These are phyloP conservation scores for Fraxinus sp. DNA, from an alignment of 305 asterid species.

Conservation along the genomic window DNA sequence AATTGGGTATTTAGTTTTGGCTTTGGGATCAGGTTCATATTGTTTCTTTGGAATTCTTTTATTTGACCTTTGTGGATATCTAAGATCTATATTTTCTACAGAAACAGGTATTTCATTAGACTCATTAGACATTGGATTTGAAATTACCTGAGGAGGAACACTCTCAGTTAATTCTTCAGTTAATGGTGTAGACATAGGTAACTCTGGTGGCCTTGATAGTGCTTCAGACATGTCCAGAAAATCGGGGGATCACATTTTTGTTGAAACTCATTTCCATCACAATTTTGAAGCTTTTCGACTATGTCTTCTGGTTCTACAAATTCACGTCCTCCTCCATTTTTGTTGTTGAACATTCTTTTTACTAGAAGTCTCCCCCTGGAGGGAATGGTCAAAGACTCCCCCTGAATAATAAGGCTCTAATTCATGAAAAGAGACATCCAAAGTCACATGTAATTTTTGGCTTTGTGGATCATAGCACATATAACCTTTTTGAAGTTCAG, in stretches of 20 bases:
- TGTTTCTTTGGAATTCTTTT: too few species aligned
- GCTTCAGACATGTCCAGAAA: not conserved
- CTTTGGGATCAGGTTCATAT: too few species aligned
- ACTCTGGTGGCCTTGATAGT: too few species aligned
- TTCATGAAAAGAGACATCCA: slow-evolving; percentile 10
- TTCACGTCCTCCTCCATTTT: not conserved
- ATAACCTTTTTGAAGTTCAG: slow-evolving; percentile 3
- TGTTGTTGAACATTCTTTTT: not conserved
- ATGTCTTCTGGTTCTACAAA: not conserved
- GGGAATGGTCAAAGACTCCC: not conserved
- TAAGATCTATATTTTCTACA: not conserved
- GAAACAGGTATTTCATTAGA: not conserved
- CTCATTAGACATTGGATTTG: not conserved
- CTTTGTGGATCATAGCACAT: slow-evolving; percentile 2
- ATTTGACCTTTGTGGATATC: too few species aligned
- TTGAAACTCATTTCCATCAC: not conserved
- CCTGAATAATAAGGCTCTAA: not conserved
- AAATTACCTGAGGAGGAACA: not conserved
- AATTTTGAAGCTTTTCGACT: not conserved
- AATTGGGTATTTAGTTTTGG: too few species aligned
- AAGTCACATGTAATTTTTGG: not conserved
- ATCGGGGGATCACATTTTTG: not conserved
- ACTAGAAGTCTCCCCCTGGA: not conserved
- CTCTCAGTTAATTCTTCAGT: not conserved
- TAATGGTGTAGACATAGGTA: not conserved